Base-by-base conservation (phyloP, 331 rosid genomes). In the Rosa hybrid region DNA sequence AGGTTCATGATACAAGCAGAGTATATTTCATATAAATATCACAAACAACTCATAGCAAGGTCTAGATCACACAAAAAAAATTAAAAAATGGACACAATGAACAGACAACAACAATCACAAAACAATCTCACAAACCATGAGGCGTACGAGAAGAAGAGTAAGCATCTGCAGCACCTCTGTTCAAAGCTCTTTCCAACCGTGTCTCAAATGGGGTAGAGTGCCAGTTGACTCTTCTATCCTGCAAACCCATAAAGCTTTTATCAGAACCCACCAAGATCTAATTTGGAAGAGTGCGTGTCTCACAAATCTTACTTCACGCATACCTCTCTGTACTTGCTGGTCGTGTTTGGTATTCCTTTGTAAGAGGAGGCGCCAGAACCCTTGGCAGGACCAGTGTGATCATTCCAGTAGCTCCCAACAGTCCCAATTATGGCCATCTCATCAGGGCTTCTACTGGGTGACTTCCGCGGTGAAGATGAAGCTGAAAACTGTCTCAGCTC, bases 281-380 rank as follows among this genome's bases (percentile, higher is more conserved):
- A 75, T 60, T 23, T 44, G 80, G 42, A 14, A 74, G 71, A 34
- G 21, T 59, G 34, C 59, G 63, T 23, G 73, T 78, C 62, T 74
- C 80, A 65, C 21, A 60, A 77, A 49, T 74, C 83, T 86, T 86
- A 89, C 81, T 84, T 80, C 83, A 71, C 44, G 16, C 67, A 41
- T 85, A 96, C 99, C 98, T 93, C 98, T 90, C 92, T 89, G 71
- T 93, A 96, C 90, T 93, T 93, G 97, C 96, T 93, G 20, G 98
- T 90, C 12, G 97, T 86, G 83, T 93, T 95, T 53, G 99, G 98
- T 81, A 92, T 91, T 84, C 98, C 97, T 88, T 94, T 92, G 60
- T 76, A 89, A 42, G 94, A 92, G 21, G 94, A 81, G 48, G 80
- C 83, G 21, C 88, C 86, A 74, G 86, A 69, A 83, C 65, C 90